Conservation (phyloP, 257 asterid genomes). For the Solanum etuberosum region DNA sequence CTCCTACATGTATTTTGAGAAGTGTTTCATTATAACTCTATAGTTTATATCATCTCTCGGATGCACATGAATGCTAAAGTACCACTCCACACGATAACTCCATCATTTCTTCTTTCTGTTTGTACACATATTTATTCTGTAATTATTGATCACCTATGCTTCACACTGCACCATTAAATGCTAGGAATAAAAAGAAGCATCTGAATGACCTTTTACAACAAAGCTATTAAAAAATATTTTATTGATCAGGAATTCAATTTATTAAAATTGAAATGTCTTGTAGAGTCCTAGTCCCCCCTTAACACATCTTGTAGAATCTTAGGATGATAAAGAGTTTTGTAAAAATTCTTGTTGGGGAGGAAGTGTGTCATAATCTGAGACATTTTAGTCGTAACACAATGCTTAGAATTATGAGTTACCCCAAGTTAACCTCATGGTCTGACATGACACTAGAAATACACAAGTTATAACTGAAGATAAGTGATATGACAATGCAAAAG, state of each 20-base stretch:
- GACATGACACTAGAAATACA: too few species aligned
- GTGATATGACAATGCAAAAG: too few species aligned
- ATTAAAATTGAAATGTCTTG: background rate
- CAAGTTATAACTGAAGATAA: too few species aligned
- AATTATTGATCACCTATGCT: background rate
- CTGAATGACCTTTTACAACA: background rate
- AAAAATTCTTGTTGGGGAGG: background rate
- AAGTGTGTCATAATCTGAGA: too few species aligned
- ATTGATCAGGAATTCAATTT: background rate
- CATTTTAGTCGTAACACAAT: too few species aligned
- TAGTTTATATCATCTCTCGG: background rate
- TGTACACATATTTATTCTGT: background rate
- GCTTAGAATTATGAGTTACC: too few species aligned
- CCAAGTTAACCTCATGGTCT: too few species aligned
- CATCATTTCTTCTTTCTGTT: background rate
- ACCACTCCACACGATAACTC: background rate
- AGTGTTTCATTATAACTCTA: background rate
- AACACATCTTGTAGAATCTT: background rate
- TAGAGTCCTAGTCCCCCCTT: too few species aligned
- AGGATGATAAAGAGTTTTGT: background rate
- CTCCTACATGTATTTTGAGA: conserved; percentile 23
- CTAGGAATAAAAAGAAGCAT: background rate
- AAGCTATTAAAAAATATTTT: background rate
- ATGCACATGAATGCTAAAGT: background rate
- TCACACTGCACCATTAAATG: background rate